A percentile compares a stretch with the other conserved stretches of the same genome.
These are phyloP conservation scores for Trypanosoma brucei DNA, from an alignment of 208 protist species.

Conservation along the genomic window DNA sequence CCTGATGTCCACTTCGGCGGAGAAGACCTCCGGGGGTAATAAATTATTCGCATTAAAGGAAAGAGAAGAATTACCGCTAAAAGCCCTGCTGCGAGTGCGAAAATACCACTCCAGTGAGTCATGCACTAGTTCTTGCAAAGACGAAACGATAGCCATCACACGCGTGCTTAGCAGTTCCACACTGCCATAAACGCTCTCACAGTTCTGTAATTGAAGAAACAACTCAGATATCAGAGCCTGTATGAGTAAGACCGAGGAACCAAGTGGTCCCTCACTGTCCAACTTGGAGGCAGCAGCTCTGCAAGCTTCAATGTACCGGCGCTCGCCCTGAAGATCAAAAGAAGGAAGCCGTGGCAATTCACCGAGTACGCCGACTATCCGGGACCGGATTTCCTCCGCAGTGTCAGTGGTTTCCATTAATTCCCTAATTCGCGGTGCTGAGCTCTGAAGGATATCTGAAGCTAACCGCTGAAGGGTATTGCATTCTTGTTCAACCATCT, in stretches of 20 bases:
- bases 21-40: not conserved
- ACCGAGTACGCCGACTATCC: slow-evolving; percentile 2
- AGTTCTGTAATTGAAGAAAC: not conserved
- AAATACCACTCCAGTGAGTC: slow-evolving; percentile 19
- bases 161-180: not conserved
- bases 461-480: slow-evolving; percentile 1
- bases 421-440: not conserved
- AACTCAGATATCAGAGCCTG: slow-evolving; percentile 8
- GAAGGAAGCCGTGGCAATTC: slow-evolving; percentile 1
- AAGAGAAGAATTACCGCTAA: not conserved
- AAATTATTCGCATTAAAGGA: not conserved
- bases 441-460: not conserved
- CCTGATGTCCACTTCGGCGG: slow-evolving; percentile 1
- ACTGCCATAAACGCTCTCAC: slow-evolving; percentile 2
- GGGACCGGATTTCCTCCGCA: slow-evolving; percentile 5
- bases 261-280: not conserved
- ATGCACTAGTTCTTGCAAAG: slow-evolving; percentile 8
- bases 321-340: slow-evolving; percentile 9
- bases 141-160: not conserved
- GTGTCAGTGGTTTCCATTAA: not conserved
- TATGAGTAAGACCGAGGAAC: not conserved
- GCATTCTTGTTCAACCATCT: slow-evolving; percentile 4
- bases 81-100: not conserved
- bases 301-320: slow-evolving; percentile 1
- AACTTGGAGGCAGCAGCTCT: slow-evolving; percentile 3